These are phyloP conservation scores for Isabelozyma gotoi DNA, from an alignment of 805 yeast genomes.

Conservation along the genomic window DNA sequence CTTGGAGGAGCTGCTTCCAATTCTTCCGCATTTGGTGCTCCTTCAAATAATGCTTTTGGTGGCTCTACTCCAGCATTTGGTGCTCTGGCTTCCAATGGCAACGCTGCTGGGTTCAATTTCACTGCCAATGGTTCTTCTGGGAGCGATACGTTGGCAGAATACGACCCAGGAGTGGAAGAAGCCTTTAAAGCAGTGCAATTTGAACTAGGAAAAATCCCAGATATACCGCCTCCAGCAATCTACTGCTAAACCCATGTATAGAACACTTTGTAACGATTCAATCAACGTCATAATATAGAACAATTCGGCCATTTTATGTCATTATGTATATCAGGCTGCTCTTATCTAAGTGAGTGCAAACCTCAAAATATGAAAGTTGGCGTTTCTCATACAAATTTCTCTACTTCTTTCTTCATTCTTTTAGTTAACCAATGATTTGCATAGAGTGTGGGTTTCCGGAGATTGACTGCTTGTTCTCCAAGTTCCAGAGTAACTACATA, in stretches of 20 bases:
- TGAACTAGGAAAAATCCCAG: constrained; percentile 67
- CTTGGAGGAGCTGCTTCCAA: no score
- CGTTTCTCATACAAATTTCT: neutral
- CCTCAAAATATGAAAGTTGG: neutral
- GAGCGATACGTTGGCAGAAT: constrained; percentile 24
- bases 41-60: no score
- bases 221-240: constrained; percentile 60
- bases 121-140: neutral
- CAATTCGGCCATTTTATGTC: no score
- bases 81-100: neutral
- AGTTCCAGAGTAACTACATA: constrained; percentile 75
- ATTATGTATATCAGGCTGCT: neutral
- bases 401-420: no score
- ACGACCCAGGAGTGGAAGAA: constrained; percentile 42
- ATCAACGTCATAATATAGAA: no score
- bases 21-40: no score
- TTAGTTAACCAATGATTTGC: constrained; percentile 75
- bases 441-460: constrained; percentile 74
- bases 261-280: neutral
- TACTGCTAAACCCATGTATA: neutral
- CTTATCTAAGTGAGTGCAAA: neutral
- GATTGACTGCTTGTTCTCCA: constrained; percentile 63
- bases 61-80: no score
- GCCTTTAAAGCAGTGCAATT: constrained; percentile 52
- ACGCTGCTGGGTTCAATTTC: constrained; percentile 6